Evolutionary conservation across 805 yeast species (phyloP), one percentile per base, ranked within the genome.

Genomic region (Citeromyces nyonsensis): DNA sequence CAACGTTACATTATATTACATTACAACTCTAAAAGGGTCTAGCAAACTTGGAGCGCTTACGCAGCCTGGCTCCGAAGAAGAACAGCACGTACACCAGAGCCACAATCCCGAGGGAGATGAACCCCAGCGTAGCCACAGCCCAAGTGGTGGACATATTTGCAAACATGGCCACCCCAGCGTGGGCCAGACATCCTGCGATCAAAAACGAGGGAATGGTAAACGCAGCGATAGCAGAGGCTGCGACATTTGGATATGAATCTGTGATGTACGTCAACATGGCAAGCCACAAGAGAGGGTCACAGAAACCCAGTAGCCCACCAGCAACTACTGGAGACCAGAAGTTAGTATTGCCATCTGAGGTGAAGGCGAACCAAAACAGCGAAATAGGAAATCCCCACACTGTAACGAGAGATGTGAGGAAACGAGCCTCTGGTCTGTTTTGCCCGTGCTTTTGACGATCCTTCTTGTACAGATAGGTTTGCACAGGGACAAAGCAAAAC

Each of bases 91-190:
- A 53, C 13, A 52, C 55, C 27, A 53, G 39, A 13, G 41, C 51
- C 32, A 53, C 56, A 31, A 45, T 43, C 33, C 51, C 51, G 11
- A 53, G 32, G 15, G 52, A 48, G 36, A 53, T 48, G 40, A 52
- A 52, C 10, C 48, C 58, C 35, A 53, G 40, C 10, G 47, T 45
- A 5, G 57, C 57, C 33, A 53, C 42, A 20, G 44, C 58, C 57
- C 57, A 52, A 18, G 39, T 48, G 24, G 57, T 47, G n/a, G 52
- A 43, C 56, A 52, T 49, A 37, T 51, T 43, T 2, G 44, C 52
- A 38, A 53, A 53, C 57, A 53, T 51, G 29, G 58, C 58, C 34
- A 53, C 54, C 51, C 58, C 58, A 15, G 56, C 58, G 35, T 53
- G 58, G 11, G 58, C 43, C 15, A 53, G 40, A 10, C 49, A 49